Evolutionary conservation across 306 rosid species (phyloP).

Genomic region (Carpinus viminea): DNA sequence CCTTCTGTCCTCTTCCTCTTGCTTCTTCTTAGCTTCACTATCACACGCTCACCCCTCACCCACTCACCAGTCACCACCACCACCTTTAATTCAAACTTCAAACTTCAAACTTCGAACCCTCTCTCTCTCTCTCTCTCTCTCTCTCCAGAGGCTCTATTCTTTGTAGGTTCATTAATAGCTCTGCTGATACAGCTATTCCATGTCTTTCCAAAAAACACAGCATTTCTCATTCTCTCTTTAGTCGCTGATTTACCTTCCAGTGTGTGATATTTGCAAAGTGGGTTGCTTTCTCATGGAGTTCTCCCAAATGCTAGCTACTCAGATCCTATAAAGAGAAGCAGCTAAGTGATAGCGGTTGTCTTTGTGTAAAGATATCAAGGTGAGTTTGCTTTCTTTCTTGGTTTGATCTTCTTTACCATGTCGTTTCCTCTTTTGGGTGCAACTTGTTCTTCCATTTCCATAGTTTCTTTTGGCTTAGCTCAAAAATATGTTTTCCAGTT

Average conservation of each 20-base stretch:
- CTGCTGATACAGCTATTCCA: conserved; percentile 26
- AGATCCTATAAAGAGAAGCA: conserved; percentile 10
- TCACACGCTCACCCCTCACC: not conserved
- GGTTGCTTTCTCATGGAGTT: conserved; percentile 32
- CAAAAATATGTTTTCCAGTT: conserved; percentile 3
- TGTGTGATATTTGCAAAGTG: not conserved
- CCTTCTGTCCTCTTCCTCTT: conserved; percentile 56
- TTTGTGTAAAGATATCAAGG: conserved; percentile 11
- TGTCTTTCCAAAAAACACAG: conserved; percentile 22
- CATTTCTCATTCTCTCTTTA: not conserved
- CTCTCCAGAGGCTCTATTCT: conserved; percentile 9
- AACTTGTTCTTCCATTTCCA: too few species aligned
- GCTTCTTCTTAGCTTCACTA: conserved; percentile 33
- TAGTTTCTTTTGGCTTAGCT: not conserved
- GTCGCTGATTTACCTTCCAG: not conserved
- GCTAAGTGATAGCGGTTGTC: conserved; percentile 9
- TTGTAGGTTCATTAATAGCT: not conserved
- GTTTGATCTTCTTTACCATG: not conserved
- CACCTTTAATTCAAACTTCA: conserved; percentile 80
- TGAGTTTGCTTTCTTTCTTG: conserved; percentile 13
- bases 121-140: conserved; percentile 19
- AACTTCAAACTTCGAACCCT: conserved; percentile 62
- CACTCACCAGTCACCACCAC: too few species aligned
- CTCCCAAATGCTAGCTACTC: conserved; percentile 17
- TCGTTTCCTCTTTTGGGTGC: not conserved